Evolutionary conservation across 2,329 filamentous ascomycete species (phyloP).

Genomic region (Penicillium sp.): DNA sequence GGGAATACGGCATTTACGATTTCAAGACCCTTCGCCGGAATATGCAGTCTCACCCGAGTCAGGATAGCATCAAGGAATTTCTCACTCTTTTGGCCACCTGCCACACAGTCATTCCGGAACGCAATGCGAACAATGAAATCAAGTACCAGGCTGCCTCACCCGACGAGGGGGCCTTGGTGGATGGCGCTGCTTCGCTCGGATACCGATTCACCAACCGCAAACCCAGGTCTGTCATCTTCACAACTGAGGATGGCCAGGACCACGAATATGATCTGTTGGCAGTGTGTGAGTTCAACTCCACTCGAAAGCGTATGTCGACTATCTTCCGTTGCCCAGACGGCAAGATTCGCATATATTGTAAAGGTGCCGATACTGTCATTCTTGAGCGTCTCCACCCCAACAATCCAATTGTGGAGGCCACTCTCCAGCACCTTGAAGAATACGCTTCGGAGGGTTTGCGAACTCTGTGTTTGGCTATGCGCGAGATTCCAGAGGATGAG

Average conservation of each 20-base stretch:
- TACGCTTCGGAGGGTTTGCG: conserved; percentile 95
- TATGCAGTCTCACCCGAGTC: conserved; percentile 62
- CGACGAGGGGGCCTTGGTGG: conserved; percentile 94
- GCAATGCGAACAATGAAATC: conserved; percentile 78
- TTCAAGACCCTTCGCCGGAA: conserved; percentile 78
- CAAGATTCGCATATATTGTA: conserved; percentile 90
- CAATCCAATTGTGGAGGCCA: conserved; percentile 86
- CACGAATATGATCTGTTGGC: conserved; percentile 88
- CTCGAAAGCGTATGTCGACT: conserved; percentile 95
- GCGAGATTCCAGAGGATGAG: conserved; percentile 87
- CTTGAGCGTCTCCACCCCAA: conserved; percentile 83
- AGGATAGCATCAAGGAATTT: conserved; percentile 77
- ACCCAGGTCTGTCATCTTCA: conserved; percentile 83
- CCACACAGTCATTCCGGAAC: conserved; percentile 96
- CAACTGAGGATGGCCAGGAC: conserved; percentile 70
- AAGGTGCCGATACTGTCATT: conserved; percentile 97
- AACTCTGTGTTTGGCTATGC: conserved; percentile 92
- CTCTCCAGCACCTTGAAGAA: conserved; percentile 93
- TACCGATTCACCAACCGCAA: conserved; percentile 92
- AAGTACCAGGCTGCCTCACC: conserved; percentile 98
- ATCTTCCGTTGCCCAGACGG: conserved; percentile 97
- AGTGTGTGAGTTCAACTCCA: conserved; percentile 99
- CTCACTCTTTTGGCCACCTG: conserved; percentile 84
- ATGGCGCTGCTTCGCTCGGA: conserved; percentile 82
- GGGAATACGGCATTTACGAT: conserved; percentile 79